A percentile compares a stretch with the other conserved stretches of the same genome.
Evolutionary conservation across 495 filamentous ascomycete species (phyloP).

Genomic region (Astrocystis sublimbata): DNA sequence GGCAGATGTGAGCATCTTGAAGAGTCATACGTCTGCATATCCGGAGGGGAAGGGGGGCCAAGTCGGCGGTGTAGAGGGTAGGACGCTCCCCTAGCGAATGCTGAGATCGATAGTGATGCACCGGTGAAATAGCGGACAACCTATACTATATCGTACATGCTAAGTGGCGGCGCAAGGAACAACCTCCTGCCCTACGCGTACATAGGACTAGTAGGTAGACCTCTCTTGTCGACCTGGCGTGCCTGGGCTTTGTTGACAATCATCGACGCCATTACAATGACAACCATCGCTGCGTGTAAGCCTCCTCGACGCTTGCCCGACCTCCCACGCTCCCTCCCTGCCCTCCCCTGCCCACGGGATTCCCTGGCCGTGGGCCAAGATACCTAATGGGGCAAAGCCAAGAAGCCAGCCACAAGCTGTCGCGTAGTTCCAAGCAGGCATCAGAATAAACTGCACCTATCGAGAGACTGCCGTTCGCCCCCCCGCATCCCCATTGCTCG

Average conservation of each 20-base stretch:
- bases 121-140: neutral
- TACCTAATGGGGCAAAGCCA: conserved; percentile 3
- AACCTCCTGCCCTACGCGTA: neutral
- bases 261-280: too few relatives aligned
- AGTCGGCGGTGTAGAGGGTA: conserved; percentile 15
- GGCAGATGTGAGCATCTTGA: neutral
- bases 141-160: neutral
- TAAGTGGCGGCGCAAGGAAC: conserved; percentile 7
- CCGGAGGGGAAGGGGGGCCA: neutral
- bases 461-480: neutral
- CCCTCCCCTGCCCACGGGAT: conserved; percentile 12
- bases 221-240: too few relatives aligned
- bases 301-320: too few relatives aligned
- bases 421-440: conserved; percentile 15
- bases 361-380: too few relatives aligned
- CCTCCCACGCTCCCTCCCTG: conserved; percentile 8
- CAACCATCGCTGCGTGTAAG: too few relatives aligned
- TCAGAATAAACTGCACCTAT: too few relatives aligned
- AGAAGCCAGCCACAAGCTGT: conserved; percentile 13
- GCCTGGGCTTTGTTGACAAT: neutral
- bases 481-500: neutral
- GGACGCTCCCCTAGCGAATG: neutral
- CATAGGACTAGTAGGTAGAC: neutral
- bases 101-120: neutral
- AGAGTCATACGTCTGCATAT: conserved; percentile 16